Base-by-base conservation (phyloP, 2,329 filamentous ascomycete species). In the Trichophyton benhamiae region DNA sequence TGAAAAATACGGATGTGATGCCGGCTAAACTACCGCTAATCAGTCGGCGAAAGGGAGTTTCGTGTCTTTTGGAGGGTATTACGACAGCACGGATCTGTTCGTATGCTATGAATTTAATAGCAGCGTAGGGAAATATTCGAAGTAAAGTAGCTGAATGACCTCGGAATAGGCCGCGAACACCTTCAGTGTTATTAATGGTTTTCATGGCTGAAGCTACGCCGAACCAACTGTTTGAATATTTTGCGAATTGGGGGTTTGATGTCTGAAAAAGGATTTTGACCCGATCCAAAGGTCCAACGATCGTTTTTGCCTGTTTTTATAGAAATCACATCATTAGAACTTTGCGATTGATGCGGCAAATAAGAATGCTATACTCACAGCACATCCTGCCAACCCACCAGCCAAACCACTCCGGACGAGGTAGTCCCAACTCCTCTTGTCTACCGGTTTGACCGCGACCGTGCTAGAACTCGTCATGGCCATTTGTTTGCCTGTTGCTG, bases 211-310 rank as follows among this genome's bases (percentile, higher is more conserved):
- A 81, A n/a, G 83, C 82, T 20, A 95, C 85, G 57, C 94, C 94
- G 61, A 83, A 82, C 88, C 91, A 96, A 48, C 87, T 91, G 46
- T 91, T 89, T 0, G 89, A 85, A 72, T 97, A 99, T 76, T 95
- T 96, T 60, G 87, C 83, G 72, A 96, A 99, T 67, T 94, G 87
- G 2, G 94, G 94, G 70, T 94, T 96, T 70, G 88, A 90, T 59
- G 94, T 88, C 74, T 99, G 94, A 77, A 99, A 97, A 61, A 99
- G 87, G 71, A 99, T 99, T 77, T 99, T 99, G 70, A 99, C 94
- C 66, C 94, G 87, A 76, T 99, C 94, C 65, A 99, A 87, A 25
- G 94, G 94, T 25, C 91, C 94, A 42, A 99, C 95, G 5, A 95
- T 80, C 0, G 92, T 96, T 80, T 99, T 99, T 64, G 88, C 94